Percentiles rank a stretch among this genome's conserved stretches.
phyloP scores from a whole-genome alignment of 1,139 yeast genomes.

The Suhomyces guaymorum region DNA sequence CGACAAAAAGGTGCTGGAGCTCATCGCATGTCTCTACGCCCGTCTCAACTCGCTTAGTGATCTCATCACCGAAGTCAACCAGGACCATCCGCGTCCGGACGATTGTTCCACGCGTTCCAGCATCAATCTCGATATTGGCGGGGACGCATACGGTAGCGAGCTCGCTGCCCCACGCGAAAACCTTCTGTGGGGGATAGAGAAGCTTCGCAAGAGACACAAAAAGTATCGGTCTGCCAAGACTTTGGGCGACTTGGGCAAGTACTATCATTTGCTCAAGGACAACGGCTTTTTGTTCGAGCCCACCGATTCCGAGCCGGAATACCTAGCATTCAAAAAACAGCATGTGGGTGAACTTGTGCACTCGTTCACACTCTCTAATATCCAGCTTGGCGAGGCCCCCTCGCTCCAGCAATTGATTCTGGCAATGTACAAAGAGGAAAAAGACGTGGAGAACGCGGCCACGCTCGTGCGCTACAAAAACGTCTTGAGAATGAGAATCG shows the following conservation, averaged over 20 bases:
- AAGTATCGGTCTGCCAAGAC: slow-evolving; percentile 15
- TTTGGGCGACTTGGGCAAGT: slow-evolving; percentile 20
- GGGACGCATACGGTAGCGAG: slow-evolving; percentile 28
- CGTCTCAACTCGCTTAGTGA: slow-evolving; percentile 30
- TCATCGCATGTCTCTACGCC: slow-evolving; percentile 33
- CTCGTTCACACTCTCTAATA: slow-evolving; percentile 34
- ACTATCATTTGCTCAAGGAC: slow-evolving; percentile 26
- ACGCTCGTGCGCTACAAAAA: slow-evolving; percentile 39
- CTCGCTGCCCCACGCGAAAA: slow-evolving; percentile 19
- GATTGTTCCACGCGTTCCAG: slow-evolving; percentile 3
- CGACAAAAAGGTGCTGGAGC: slow-evolving; percentile 26
- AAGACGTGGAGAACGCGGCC: slow-evolving; percentile 12
- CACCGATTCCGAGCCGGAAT: slow-evolving; percentile 19
- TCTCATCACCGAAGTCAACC: slow-evolving; percentile 18
- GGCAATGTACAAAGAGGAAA: slow-evolving; percentile 31
- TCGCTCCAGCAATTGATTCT: slow-evolving; percentile 31
- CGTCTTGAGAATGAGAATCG: slow-evolving; percentile 41
- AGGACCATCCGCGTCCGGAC: slow-evolving; percentile 13
- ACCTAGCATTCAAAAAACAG: slow-evolving; percentile 18
- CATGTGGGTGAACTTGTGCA: slow-evolving; percentile 29
- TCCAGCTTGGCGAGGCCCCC: slow-evolving; percentile 44
- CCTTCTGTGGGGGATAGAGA: slow-evolving; percentile 16
- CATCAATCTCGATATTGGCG: slow-evolving; percentile 11
- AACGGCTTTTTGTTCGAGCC: slow-evolving; percentile 45
- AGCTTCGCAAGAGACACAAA: slow-evolving; percentile 20